These are phyloP conservation scores for Micractinium sp. DNA, from an alignment of 139 green algal genomes.

Conservation along the genomic window DNA sequence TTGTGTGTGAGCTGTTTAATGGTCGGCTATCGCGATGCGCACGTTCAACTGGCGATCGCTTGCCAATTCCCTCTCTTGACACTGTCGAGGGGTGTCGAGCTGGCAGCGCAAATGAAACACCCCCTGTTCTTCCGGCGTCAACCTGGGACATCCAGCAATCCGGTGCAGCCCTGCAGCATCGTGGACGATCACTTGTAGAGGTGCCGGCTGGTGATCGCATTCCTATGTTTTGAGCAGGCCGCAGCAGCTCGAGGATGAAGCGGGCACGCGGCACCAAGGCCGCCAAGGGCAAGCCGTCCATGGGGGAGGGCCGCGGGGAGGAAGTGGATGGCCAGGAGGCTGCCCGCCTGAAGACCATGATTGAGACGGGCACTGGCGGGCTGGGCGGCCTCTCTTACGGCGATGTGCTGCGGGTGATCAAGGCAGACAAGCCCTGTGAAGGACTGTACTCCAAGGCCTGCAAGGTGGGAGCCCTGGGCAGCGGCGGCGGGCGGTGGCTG, in stretches of 20 bases:
- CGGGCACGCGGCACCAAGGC: background rate
- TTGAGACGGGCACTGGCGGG: background rate
- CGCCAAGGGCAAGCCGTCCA: background rate
- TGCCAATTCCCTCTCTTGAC: background rate
- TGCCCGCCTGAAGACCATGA: background rate
- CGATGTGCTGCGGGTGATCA: constrained; percentile 32
- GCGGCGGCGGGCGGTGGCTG: background rate
- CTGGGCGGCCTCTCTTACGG: background rate
- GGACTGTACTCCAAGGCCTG: constrained; percentile 45
- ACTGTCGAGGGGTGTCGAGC: background rate
- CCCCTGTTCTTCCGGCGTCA: background rate
- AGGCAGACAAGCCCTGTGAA: constrained; percentile 34
- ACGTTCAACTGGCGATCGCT: background rate
- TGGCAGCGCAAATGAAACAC: background rate
- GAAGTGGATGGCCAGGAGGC: constrained; percentile 17
- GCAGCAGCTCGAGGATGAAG: background rate
- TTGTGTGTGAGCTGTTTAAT: background rate
- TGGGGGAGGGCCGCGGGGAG: too few relatives aligned
- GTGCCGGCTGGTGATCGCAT: background rate
- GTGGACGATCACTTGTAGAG: background rate
- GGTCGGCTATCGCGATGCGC: background rate
- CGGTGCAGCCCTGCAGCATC: background rate
- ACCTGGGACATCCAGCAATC: background rate
- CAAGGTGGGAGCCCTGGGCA: constrained; percentile 20
- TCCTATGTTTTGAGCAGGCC: background rate